Percentiles rank a stretch among this genome's conserved stretches.
phyloP scores from a whole-genome alignment of 148 eudicot species.

The Silene latifolia region DNA sequence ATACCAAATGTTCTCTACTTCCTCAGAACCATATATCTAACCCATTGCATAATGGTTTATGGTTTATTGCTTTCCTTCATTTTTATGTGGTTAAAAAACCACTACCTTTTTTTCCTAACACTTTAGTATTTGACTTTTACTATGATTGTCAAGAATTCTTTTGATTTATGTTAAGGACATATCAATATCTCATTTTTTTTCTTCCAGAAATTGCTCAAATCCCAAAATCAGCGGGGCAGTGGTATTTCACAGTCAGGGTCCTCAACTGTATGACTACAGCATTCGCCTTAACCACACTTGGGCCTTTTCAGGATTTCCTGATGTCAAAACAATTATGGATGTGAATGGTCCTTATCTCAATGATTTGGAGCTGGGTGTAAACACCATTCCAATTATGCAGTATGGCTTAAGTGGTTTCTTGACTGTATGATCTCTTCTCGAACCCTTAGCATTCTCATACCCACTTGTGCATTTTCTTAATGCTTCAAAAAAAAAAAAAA shows the following conservation, averaged over 20 bases:
- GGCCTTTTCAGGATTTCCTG: conserved; percentile 98
- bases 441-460: conserved; percentile 19
- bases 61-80: not conserved
- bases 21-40: not conserved
- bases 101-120: not conserved
- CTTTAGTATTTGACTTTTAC: not conserved
- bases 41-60: not conserved
- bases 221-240: conserved; percentile 94
- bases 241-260: conserved; percentile 90
- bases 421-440: conserved; percentile 61
- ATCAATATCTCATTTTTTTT: conserved; percentile 10
- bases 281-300: conserved; percentile 97
- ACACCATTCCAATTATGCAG: conserved; percentile 73
- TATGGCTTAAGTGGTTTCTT: conserved; percentile 93
- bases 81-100: not conserved
- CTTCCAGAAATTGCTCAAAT: conserved; percentile 61
- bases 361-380: conserved; percentile 89
- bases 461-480: not conserved
- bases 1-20: not conserved
- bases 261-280: conserved; percentile 84
- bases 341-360: conserved; percentile 88
- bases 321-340: conserved; percentile 89
- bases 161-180: not conserved
- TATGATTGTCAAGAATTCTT: not conserved
- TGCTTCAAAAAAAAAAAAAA: no score